Evolutionary conservation across 1,139 yeast genomes (phyloP).

Genomic region (Candida freyschussii): DNA sequence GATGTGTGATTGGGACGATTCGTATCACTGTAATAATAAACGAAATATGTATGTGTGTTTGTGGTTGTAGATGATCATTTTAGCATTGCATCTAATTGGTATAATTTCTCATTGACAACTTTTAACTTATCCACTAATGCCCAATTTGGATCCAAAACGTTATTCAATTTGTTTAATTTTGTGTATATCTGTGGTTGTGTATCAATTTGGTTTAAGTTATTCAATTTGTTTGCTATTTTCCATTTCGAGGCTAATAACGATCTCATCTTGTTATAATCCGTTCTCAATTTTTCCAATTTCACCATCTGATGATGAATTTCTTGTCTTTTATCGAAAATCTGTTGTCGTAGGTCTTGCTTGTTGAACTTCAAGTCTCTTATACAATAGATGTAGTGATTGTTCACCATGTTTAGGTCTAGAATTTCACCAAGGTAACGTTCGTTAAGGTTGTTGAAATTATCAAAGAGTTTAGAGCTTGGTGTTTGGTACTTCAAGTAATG

Average conservation of each 20-base stretch:
- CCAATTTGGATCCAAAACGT: slow-evolving; percentile 36
- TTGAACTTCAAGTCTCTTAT: slow-evolving; percentile 35
- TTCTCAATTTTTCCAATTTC: slow-evolving; percentile 38
- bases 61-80: neutral
- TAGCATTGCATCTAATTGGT: slow-evolving; percentile 23
- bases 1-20: neutral
- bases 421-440: slow-evolving; percentile 17
- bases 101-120: slow-evolving; percentile 33
- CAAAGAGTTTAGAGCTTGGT: slow-evolving; percentile 10
- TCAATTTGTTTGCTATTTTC: slow-evolving; percentile 17
- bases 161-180: slow-evolving; percentile 26
- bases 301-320: slow-evolving; percentile 33
- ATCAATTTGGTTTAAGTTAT: slow-evolving; percentile 4
- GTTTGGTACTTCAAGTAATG: slow-evolving; percentile 28
- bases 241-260: slow-evolving; percentile 9
- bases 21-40: neutral
- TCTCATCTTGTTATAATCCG: slow-evolving; percentile 25
- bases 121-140: slow-evolving; percentile 37
- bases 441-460: slow-evolving; percentile 7
- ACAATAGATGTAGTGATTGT: slow-evolving; percentile 37
- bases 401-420: slow-evolving; percentile 33
- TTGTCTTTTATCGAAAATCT: slow-evolving; percentile 36
- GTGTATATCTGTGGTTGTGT: slow-evolving; percentile 4
- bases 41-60: neutral
- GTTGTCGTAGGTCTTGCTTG: slow-evolving; percentile 39